Conservation (phyloP, 306 rosid species). For the Fagus sylvatica region DNA sequence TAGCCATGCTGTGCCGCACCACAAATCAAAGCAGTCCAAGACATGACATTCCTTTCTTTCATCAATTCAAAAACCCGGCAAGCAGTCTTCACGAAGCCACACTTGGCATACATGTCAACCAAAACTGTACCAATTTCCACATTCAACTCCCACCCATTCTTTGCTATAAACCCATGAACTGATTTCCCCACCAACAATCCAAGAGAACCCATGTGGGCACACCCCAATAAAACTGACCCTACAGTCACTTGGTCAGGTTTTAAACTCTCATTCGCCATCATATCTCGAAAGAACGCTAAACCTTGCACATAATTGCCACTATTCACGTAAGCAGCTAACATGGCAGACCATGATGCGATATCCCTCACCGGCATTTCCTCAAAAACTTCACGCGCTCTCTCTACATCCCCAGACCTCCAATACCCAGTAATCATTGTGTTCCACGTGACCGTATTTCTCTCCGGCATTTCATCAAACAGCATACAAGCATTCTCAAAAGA, state of each 20-base stretch:
- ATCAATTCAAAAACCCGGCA: conserved; percentile 44
- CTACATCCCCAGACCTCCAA: conserved; percentile 43
- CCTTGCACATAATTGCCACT: conserved; percentile 21
- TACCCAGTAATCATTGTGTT: conserved; percentile 59
- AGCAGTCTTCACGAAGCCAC: conserved; percentile 51
- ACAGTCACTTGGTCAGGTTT: conserved; percentile 40
- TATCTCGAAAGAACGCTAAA: conserved; percentile 47
- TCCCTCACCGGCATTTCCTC: conserved; percentile 51
- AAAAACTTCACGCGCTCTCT: conserved; percentile 36
- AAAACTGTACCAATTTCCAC: conserved; percentile 56
- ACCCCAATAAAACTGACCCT: conserved; percentile 45
- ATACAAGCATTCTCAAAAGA: conserved; percentile 42
- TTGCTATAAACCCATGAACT: conserved; percentile 54
- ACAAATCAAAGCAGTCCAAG: conserved; percentile 62
- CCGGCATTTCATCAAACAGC: conserved; percentile 68
- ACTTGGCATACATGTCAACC: conserved; percentile 60
- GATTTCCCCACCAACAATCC: conserved; percentile 63
- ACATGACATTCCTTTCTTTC: conserved; percentile 42
- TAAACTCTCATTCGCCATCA: conserved; percentile 43
- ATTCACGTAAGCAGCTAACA: conserved; percentile 51
- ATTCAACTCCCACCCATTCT: conserved; percentile 55
- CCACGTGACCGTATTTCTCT: conserved; percentile 49
- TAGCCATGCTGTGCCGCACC: conserved; percentile 49
- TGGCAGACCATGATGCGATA: conserved; percentile 47
- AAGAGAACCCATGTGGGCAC: conserved; percentile 48